Conservation (phyloP, 2,329 filamentous ascomycete species). For the Nothopassalora personata region DNA sequence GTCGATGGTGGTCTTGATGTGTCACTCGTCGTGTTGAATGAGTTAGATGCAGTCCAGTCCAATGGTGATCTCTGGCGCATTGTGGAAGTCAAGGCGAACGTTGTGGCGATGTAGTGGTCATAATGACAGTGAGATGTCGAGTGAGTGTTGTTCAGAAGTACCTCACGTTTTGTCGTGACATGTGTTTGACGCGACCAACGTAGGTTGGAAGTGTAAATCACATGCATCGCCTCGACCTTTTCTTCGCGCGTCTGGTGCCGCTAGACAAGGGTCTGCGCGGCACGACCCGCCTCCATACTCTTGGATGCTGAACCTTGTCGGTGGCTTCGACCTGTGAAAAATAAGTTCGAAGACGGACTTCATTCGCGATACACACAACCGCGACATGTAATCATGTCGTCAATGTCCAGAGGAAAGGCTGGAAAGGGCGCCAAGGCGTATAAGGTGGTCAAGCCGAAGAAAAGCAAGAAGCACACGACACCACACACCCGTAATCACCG, state of each 20-base stretch:
- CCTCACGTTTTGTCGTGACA: background rate
- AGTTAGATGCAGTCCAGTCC: background rate
- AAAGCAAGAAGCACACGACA: constrained; percentile 58
- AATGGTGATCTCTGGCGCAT: background rate
- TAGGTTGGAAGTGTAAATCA: background rate
- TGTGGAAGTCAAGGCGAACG: background rate
- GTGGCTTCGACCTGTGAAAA: background rate
- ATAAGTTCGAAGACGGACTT: background rate
- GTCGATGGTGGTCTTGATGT: background rate
- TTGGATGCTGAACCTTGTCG: background rate
- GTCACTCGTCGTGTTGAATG: background rate
- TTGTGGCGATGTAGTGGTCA: background rate
- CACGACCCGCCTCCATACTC: background rate
- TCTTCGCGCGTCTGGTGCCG: background rate
- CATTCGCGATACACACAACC: background rate
- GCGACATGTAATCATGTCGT: constrained; percentile 37
- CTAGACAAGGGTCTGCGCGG: constrained; percentile 3
- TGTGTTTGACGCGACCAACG: background rate
- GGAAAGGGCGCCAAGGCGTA: constrained; percentile 28
- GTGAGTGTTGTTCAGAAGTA: background rate
- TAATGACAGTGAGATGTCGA: background rate
- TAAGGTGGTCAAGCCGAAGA: constrained; percentile 52
- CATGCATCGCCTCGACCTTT: background rate
- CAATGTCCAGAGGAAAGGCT: constrained; percentile 38
- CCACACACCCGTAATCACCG: constrained; percentile 75